These are phyloP conservation scores for Saccharata proteae DNA, from an alignment of 2,329 filamentous ascomycete genomes.

Conservation along the genomic window DNA sequence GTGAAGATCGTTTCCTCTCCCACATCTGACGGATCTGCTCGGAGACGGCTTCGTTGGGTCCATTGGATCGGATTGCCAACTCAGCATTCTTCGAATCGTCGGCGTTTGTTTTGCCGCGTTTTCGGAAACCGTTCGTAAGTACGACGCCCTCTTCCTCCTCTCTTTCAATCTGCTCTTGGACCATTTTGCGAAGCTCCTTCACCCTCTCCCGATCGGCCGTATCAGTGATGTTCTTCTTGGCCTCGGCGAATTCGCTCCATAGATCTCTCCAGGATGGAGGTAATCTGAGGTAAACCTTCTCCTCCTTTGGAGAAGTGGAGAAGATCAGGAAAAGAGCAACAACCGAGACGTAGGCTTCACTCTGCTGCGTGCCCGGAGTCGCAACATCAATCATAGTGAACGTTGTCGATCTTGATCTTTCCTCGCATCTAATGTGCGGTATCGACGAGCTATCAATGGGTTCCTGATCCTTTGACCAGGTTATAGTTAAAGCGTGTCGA, in stretches of 20 bases:
- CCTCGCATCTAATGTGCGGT: constrained; percentile 29
- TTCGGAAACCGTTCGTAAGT: constrained; percentile 61
- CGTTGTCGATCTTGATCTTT: constrained; percentile 37
- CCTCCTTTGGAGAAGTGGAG: constrained; percentile 65
- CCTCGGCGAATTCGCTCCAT: constrained; percentile 65
- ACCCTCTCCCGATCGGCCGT: constrained; percentile 57
- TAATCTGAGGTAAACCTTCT: constrained; percentile 69
- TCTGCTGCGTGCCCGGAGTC: constrained; percentile 65
- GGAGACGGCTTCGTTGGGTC: constrained; percentile 15
- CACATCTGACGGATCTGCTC: constrained; percentile 39
- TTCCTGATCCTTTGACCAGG: constrained; percentile 67
- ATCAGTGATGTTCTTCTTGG: constrained; percentile 59
- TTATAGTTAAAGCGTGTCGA: constrained; percentile 60
- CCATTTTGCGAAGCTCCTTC: constrained; percentile 54
- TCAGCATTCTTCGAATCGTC: constrained; percentile 10
- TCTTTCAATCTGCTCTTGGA: constrained; percentile 53
- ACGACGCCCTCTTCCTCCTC: constrained; percentile 46
- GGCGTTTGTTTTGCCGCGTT: constrained; percentile 21
- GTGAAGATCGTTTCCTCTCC: constrained; percentile 36
- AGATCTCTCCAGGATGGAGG: constrained; percentile 74
- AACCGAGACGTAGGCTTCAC: constrained; percentile 77
- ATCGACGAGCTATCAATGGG: constrained; percentile 31
- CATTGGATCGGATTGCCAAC: constrained; percentile 3
- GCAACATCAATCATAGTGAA: constrained; percentile 67
- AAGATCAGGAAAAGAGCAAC: constrained; percentile 73